A percentile compares a stretch with the other conserved stretches of the same genome.
These are phyloP conservation scores for Kluyveromyces sp. DNA, from an alignment of 1,139 yeast genomes.

Conservation along the genomic window DNA sequence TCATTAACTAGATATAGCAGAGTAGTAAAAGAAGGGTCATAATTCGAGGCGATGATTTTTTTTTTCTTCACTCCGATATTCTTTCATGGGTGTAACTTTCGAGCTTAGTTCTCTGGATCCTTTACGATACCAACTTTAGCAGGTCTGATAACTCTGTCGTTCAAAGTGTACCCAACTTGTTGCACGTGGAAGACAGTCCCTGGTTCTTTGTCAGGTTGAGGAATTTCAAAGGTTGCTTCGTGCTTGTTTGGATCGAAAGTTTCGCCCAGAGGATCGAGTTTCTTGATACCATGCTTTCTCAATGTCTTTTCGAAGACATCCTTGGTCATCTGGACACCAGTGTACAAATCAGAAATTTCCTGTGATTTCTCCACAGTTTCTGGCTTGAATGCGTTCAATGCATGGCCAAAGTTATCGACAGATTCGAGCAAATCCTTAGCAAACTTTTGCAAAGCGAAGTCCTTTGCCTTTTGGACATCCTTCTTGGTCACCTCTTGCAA, in stretches of 20 bases:
- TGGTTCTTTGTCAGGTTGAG: slow-evolving; percentile 84
- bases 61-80: too few relatives aligned
- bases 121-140: slow-evolving; percentile 95
- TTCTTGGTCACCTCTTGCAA: slow-evolving; percentile 85
- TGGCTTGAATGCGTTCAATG: slow-evolving; percentile 61
- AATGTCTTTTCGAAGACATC: slow-evolving; percentile 81
- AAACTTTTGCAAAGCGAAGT: slow-evolving; percentile 87
- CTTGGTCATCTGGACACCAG: slow-evolving; percentile 90
- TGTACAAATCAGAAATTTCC: slow-evolving; percentile 70
- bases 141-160: slow-evolving; percentile 85
- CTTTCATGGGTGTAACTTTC: too few relatives aligned
- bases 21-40: not conserved
- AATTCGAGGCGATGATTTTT: not conserved
- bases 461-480: slow-evolving; percentile 80
- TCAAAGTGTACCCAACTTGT: slow-evolving; percentile 81
- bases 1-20: not conserved
- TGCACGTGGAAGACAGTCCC: slow-evolving; percentile 92
- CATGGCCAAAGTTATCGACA: slow-evolving; percentile 85
- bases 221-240: slow-evolving; percentile 87
- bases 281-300: slow-evolving; percentile 67
- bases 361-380: slow-evolving; percentile 51
- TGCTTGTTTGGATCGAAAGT: slow-evolving; percentile 85
- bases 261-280: slow-evolving; percentile 79
- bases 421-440: slow-evolving; percentile 88
- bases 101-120: slow-evolving; percentile 31